These are phyloP conservation scores for Myxozyma udenii DNA, from an alignment of 805 yeast species.

Conservation along the genomic window DNA sequence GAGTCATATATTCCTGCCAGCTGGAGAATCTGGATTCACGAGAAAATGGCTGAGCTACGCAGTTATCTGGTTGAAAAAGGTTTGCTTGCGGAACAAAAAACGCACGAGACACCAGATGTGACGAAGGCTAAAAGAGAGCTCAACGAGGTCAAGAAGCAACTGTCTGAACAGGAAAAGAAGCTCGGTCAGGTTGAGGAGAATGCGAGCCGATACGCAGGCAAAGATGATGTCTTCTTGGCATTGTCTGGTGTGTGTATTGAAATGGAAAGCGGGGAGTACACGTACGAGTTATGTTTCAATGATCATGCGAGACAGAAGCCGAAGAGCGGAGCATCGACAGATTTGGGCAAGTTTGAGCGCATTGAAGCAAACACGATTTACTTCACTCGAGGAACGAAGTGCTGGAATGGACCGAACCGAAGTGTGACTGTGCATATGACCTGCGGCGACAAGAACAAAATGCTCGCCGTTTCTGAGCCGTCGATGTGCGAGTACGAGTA, in stretches of 20 bases:
- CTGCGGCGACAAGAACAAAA: constrained; percentile 60
- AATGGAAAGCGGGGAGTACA: constrained; percentile 63
- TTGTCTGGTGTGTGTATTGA: constrained; percentile 49
- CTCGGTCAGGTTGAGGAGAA: constrained; percentile 26
- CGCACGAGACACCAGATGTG: constrained; percentile 18
- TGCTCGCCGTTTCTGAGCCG: constrained; percentile 76
- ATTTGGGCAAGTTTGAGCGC: constrained; percentile 48
- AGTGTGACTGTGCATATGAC: constrained; percentile 59
- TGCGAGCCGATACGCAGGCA: constrained; percentile 48
- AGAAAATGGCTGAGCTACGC: constrained; percentile 6
- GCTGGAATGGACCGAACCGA: constrained; percentile 94
- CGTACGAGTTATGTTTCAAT: constrained; percentile 59
- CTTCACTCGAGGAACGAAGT: constrained; percentile 65
- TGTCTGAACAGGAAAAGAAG: constrained; percentile 24
- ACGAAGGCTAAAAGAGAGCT: constrained; percentile 22
- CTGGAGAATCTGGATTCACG: constrained; percentile 21
- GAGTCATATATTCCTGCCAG: constrained; percentile 15
- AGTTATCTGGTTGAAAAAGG: constrained; percentile 18
- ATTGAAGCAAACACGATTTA: constrained; percentile 38
- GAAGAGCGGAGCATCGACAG: constrained; percentile 41
- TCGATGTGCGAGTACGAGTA: constrained; percentile 80
- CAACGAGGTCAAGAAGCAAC: constrained; percentile 5
- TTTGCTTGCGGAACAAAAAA: constrained; percentile 19
- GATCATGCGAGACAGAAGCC: constrained; percentile 58
- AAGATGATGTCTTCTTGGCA: constrained; percentile 61